Conservation (phyloP, 2,329 filamentous ascomycete species). For the Sphaerulina populicola region DNA sequence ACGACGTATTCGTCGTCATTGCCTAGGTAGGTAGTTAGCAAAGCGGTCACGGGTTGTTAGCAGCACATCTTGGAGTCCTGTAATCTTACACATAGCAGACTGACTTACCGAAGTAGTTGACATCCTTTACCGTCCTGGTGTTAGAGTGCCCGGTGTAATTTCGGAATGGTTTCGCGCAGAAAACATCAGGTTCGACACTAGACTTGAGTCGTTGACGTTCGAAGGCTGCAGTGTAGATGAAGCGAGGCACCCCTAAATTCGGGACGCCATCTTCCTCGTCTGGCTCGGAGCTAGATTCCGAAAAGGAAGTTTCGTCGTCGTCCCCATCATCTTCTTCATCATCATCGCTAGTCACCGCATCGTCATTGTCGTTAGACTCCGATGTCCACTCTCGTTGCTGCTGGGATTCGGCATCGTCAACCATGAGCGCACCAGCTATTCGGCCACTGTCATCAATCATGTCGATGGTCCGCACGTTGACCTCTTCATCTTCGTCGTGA, state of each 20-base stretch:
- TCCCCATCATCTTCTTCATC: conserved; percentile 18
- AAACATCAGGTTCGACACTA: conserved; percentile 47
- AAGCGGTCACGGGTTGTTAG: neutral
- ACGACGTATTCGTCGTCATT: conserved; percentile 60
- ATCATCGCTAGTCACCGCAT: conserved; percentile 25
- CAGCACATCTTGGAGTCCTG: neutral
- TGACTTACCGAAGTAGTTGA: conserved; percentile 55
- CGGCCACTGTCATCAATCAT: conserved; percentile 15
- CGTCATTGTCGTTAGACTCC: conserved; percentile 25
- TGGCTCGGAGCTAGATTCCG: conserved; percentile 29
- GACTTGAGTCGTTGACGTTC: conserved; percentile 42
- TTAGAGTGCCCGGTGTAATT: conserved; percentile 59
- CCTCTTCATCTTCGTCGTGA: conserved; percentile 14
- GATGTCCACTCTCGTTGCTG: conserved; percentile 19
- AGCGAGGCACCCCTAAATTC: conserved; percentile 27
- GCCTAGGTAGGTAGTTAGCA: neutral
- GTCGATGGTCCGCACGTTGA: conserved; percentile 16
- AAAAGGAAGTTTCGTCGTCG: conserved; percentile 21
- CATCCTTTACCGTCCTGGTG: conserved; percentile 59
- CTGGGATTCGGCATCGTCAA: neutral
- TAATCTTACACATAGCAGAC: neutral
- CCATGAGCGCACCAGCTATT: conserved; percentile 17
- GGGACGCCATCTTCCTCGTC: conserved; percentile 34
- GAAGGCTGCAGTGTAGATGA: conserved; percentile 44
- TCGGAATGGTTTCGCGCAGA: conserved; percentile 50